Evolutionary conservation across 768 basidiomycete species (phyloP).

Genomic region (Lentinus brumalis): DNA sequence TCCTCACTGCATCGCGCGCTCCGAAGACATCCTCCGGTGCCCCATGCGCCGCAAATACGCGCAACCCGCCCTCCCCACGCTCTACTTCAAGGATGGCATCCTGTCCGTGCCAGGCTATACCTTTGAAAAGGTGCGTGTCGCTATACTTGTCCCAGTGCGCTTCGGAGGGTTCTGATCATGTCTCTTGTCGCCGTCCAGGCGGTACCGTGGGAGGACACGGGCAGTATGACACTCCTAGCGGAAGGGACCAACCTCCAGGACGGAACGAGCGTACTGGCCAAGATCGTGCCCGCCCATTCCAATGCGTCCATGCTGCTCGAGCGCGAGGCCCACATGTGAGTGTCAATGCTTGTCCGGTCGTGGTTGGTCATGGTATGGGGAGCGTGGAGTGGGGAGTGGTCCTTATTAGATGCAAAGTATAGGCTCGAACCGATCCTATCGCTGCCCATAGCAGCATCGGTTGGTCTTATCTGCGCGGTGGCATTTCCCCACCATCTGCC

Average conservation of each 20-base stretch:
- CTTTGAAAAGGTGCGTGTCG: conserved; percentile 58
- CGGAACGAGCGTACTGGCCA: conserved; percentile 66
- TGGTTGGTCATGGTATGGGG: too few relatives aligned
- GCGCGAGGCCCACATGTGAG: conserved; percentile 73
- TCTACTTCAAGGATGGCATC: conserved; percentile 54
- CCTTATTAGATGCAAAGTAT: too few relatives aligned
- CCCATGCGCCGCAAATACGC: conserved; percentile 59
- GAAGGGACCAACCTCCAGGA: conserved; percentile 74
- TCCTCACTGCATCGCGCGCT: not conserved
- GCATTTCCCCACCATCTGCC: too few relatives aligned
- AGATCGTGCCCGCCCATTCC: conserved; percentile 72
- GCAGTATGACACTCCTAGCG: conserved; percentile 67
- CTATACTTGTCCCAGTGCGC: not conserved
- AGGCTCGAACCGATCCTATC: too few relatives aligned
- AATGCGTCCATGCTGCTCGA: conserved; percentile 74
- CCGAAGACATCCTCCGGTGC: conserved; percentile 5
- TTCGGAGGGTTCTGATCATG: not conserved
- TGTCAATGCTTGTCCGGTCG: conserved; percentile 15
- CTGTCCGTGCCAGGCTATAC: conserved; percentile 73
- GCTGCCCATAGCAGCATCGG: too few relatives aligned
- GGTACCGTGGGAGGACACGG: conserved; percentile 69
- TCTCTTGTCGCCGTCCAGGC: conserved; percentile 42
- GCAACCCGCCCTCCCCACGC: conserved; percentile 57
- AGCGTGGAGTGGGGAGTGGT: too few relatives aligned
- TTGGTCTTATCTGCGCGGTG: too few relatives aligned